phyloP scores from a whole-genome alignment of 2,329 filamentous ascomycete species.

The Helminthosporium solani region DNA sequence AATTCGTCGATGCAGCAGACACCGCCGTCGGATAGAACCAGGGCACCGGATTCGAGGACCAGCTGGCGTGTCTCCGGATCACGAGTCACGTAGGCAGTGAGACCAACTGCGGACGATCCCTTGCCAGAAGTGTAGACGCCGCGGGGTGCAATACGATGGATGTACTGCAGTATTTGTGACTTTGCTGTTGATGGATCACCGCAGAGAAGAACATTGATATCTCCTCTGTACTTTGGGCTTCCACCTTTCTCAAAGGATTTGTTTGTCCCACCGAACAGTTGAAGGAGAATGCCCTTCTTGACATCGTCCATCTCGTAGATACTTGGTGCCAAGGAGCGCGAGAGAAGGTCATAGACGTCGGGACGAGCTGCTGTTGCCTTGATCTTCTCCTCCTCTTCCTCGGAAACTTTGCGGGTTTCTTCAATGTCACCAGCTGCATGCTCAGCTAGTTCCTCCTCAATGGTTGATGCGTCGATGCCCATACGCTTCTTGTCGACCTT shows the following conservation, averaged over 20 bases:
- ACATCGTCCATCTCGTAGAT: slow-evolving; percentile 98
- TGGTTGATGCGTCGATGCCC: slow-evolving; percentile 84
- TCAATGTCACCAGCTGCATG: slow-evolving; percentile 70
- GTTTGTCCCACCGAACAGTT: slow-evolving; percentile 96
- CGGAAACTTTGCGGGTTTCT: slow-evolving; percentile 77
- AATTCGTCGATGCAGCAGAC: slow-evolving; percentile 80
- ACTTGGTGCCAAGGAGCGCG: slow-evolving; percentile 87
- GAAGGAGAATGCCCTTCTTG: slow-evolving; percentile 95
- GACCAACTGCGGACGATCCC: slow-evolving; percentile 72
- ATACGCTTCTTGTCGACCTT: slow-evolving; percentile 95
- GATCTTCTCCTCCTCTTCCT: slow-evolving; percentile 89
- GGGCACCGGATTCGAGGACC: slow-evolving; percentile 71
- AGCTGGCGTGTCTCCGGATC: slow-evolving; percentile 73
- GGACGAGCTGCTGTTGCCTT: slow-evolving; percentile 73
- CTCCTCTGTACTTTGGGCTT: slow-evolving; percentile 91
- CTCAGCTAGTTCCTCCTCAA: slow-evolving; percentile 79
- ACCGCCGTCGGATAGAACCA: slow-evolving; percentile 73
- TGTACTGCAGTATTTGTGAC: slow-evolving; percentile 89
- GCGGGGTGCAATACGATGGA: slow-evolving; percentile 95
- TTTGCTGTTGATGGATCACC: slow-evolving; percentile 97
- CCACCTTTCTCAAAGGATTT: slow-evolving; percentile 97
- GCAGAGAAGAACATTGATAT: slow-evolving; percentile 95
- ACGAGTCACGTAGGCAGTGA: slow-evolving; percentile 75
- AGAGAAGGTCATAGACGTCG: slow-evolving; percentile 90
- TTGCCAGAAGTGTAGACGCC: slow-evolving; percentile 77